Base-by-base conservation (phyloP, 2,329 filamentous ascomycete species). In the Thelonectria discophora region DNA sequence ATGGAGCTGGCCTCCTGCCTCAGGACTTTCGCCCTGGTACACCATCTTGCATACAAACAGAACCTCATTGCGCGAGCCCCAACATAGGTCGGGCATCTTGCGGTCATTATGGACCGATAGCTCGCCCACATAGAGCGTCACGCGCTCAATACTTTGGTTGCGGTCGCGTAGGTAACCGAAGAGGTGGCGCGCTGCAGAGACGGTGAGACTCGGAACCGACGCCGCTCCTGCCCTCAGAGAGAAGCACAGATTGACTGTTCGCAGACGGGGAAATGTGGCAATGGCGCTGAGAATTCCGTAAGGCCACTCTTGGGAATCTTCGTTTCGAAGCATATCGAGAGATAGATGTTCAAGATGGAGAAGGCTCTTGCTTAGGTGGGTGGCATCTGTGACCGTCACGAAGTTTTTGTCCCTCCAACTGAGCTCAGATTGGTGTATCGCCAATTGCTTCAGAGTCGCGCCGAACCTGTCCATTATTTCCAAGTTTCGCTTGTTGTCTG, bases 171-270 rank as follows among this genome's bases (percentile, higher is more conserved):
- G 15, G 11, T 63, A 55, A 39, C 18, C 11, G 39, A 60, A 57
- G 5, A 63, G 49, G 43, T 52, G 39, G 21, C 27, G 42, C 17
- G 57, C 57, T 8, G 61, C 50, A 10, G 39, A 34, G 2, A 13
- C 32, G 12, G 53, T 63, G 12, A 63, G 57, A 15, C 39, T 7
- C 6, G 61, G 61, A 27, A 30, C 12, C 2, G 49, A 39, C 30
- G 49, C 45, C 5, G 61, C 45, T 12, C 49, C 46, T 7, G 10
- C 13, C 8, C 18, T 46, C 10, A 51, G 37, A 1, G 54, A 58
- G 24, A 58, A 61, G 57, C 61, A 64, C 3, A 64, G 34, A 13
- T 64, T 57, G 18, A 64, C 58, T 5, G 39, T 52, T 12, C 46
- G 54, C 5, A 64, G 45, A 12, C 40, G n/a, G 13, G 58, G 54